Base-by-base conservation (phyloP, 2,329 filamentous ascomycete species). In the Cyanodermella asteris region DNA sequence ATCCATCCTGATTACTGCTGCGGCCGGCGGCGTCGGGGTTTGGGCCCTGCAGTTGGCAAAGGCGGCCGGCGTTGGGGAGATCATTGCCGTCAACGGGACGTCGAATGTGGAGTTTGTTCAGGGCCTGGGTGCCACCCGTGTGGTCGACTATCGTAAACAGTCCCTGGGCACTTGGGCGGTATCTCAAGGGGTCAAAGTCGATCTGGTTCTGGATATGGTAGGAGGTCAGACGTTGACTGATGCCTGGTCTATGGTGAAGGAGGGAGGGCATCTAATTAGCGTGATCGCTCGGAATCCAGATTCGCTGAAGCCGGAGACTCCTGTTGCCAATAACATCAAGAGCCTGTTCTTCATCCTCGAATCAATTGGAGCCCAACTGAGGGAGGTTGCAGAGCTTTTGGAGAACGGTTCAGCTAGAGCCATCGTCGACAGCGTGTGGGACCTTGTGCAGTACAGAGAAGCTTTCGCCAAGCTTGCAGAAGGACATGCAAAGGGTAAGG, bases 151-250 rank as follows among this genome's bases (percentile, higher is more conserved):
- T 34, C 41, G 35, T 13, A 35, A 32, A 12, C 36, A 33, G 10
- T 31, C 40, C 27, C 15, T 51, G 9, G 36, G 36, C 18, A 33
- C 34, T 2, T 57, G 49, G 51, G 39, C 39, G 8, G 25, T 34
- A 17, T 33, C 38, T 21, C 34, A 40, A 5, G 22, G 28, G 16
- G n/a, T n/a, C n/a, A 42, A 44, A 27, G 49, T 54, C 13, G 53
- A 59, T 35, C 26, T 58, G 5, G 46, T 56, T 8, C 29, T 59
- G 27, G 55, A 59, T 36, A 50, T 44, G 24, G 41, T 53, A 18
- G 56, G 56, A 6, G 43, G 50, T 7, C 39, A 40, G 28, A 42
- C 47, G 3, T 35, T 56, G 6, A 37, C 37, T n/a, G 50, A 53
- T 35, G 45, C 48, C 1, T 57, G 53, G 55, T 50, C 42, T 33